A percentile compares a stretch with the other conserved stretches of the same genome.
Conservation (phyloP, 2,329 filamentous ascomycete genomes). For the Beauveria australis region DNA sequence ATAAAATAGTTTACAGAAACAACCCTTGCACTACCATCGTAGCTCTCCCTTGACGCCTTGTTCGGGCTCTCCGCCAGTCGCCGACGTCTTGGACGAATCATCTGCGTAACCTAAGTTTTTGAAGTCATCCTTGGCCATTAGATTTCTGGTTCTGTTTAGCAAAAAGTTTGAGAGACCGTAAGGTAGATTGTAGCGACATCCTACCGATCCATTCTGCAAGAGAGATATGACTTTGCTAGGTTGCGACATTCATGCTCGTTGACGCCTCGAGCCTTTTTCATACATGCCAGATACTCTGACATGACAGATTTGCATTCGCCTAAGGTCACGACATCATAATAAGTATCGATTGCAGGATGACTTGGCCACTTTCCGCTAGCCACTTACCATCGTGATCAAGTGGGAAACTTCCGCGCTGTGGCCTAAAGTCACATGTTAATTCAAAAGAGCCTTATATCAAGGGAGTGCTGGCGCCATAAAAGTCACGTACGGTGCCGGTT, state of each 20-base stretch:
- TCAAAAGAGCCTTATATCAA: neutral
- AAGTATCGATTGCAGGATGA: neutral
- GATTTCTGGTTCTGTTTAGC: slow-evolving; percentile 52
- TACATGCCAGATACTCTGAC: slow-evolving; percentile 74
- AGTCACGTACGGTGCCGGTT: slow-evolving; percentile 56
- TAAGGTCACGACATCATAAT: slow-evolving; percentile 24
- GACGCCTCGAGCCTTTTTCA: slow-evolving; percentile 73
- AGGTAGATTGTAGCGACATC: neutral
- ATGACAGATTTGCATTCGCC: slow-evolving; percentile 93
- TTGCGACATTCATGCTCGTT: slow-evolving; percentile 81
- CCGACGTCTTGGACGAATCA: slow-evolving; percentile 15
- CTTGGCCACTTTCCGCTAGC: neutral
- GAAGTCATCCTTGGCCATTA: slow-evolving; percentile 95
- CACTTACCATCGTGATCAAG: slow-evolving; percentile 73
- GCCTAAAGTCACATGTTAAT: slow-evolving; percentile 40
- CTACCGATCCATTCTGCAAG: slow-evolving; percentile 93
- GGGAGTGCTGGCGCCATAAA: neutral
- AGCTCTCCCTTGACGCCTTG: slow-evolving; percentile 30
- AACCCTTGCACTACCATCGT: slow-evolving; percentile 21
- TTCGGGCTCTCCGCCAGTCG: slow-evolving; percentile 20
- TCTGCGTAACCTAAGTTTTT: slow-evolving; percentile 76
- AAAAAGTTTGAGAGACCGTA: neutral
- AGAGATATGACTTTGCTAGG: slow-evolving; percentile 80
- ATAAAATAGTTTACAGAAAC: neutral
- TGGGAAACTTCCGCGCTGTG: slow-evolving; percentile 90